These are phyloP conservation scores for Globisporangium perplexum DNA, from an alignment of 352 stramenopile species.

Conservation along the genomic window DNA sequence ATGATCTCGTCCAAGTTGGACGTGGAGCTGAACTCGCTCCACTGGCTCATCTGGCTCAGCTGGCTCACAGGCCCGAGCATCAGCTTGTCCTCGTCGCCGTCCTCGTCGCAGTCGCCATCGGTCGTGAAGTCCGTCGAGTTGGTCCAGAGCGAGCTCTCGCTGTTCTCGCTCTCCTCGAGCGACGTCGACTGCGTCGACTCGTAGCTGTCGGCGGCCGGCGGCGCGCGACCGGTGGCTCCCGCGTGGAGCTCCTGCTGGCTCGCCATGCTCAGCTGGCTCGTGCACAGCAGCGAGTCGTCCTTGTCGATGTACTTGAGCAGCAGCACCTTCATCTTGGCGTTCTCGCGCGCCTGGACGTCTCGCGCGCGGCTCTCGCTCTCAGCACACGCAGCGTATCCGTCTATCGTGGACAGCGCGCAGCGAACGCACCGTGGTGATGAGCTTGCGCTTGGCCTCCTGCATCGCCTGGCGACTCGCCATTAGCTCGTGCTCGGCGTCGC, in stretches of 20 bases:
- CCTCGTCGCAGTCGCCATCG: slow-evolving; percentile 17
- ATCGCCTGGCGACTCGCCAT: slow-evolving; percentile 36
- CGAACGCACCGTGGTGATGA: slow-evolving; percentile 47
- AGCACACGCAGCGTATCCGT: not conserved
- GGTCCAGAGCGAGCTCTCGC: slow-evolving; percentile 55
- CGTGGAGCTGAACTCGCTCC: slow-evolving; percentile 78
- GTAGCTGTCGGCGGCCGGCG: slow-evolving; percentile 12
- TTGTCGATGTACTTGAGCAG: slow-evolving; percentile 86
- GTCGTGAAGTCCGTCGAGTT: slow-evolving; percentile 44
- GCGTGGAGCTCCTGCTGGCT: slow-evolving; percentile 17
- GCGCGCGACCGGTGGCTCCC: not conserved
- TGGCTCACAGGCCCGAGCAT: slow-evolving; percentile 63
- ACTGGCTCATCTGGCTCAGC: slow-evolving; percentile 72
- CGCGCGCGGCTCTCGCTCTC: not conserved
- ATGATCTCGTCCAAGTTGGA: slow-evolving; percentile 85
- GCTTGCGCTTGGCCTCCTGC: slow-evolving; percentile 53
- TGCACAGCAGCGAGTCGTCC: slow-evolving; percentile 71
- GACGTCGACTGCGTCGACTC: slow-evolving; percentile 47
- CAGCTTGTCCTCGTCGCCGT: slow-evolving; percentile 17
- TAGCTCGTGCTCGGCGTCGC: slow-evolving; percentile 61
- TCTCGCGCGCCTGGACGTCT: slow-evolving; percentile 54
- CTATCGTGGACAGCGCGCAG: not conserved
- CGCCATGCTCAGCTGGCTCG: slow-evolving; percentile 63
- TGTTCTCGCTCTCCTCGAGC: slow-evolving; percentile 49
- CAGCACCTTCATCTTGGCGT: slow-evolving; percentile 84